Evolutionary conservation across 768 basidiomycete genomes (phyloP), one percentile per base, ranked within the genome.

Genomic region (Lentinula sp.): DNA sequence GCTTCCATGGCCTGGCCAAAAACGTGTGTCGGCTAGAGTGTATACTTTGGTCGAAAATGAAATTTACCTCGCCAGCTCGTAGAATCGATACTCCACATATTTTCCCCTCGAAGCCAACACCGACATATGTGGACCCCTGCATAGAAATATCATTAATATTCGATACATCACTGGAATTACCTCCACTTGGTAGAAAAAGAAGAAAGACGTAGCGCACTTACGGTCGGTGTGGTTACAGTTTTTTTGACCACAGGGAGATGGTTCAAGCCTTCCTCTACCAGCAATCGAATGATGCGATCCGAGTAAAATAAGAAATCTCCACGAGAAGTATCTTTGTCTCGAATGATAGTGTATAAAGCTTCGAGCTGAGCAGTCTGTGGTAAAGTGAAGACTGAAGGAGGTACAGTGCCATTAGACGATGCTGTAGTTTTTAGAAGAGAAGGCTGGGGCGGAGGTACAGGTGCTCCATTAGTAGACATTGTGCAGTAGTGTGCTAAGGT

Each of bases 301-400:
- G 89, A 90, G 72, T 95, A 95, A 75, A 98, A 99, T 63, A 99
- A 82, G 68, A 99, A 99, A 70, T 98, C 97, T 7, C 95, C 95
- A 58, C 95, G 78, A 31, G 84, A 83, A 3, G 96, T 97, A 45
- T 88, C 83, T 74, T 87, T 89, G 73, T 96, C 88, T 57, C 96
- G 75, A 71, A 97, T 95, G 73, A 97, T 96, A 10, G 95, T 98
- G 76, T 96, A 91, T 34, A 98, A 78, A 2, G 94, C 95, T 71
- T 97, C 95, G 21, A 99, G 85, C 75, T 98, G 96, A 1, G 91
- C 87, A 0, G 94, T 98, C 66, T 90, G 92, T 0, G 87, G 88
- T 2, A 98, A 80, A 4, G 91, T 93, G 71, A 89, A 86, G n/a
- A 96, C 94, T 11, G 90, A 93, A 2, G 87, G 78, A 11, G 92